These are phyloP conservation scores for Passiflora organensis DNA, from an alignment of 345 rosid species.

Conservation along the genomic window DNA sequence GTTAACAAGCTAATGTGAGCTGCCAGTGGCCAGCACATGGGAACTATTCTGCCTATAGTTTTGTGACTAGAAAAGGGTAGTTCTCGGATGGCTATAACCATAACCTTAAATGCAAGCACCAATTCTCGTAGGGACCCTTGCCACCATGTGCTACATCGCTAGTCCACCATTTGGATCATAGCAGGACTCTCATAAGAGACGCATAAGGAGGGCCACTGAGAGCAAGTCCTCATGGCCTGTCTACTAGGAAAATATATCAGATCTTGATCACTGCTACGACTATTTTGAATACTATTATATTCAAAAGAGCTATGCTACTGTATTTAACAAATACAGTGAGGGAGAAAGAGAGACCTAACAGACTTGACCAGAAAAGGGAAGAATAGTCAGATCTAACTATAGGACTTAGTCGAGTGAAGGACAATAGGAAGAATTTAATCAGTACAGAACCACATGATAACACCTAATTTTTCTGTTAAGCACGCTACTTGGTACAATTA, in stretches of 20 bases:
- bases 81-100: slow-evolving; percentile 76
- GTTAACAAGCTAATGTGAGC: slow-evolving; percentile 99
- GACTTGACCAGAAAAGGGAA: too few relatives aligned
- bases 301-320: slow-evolving; percentile 65
- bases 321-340: too few relatives aligned
- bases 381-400: too few relatives aligned
- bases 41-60: slow-evolving; percentile 78
- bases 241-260: slow-evolving; percentile 70
- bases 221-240: slow-evolving; percentile 88
- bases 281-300: slow-evolving; percentile 76
- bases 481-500: too few relatives aligned
- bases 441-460: too few relatives aligned
- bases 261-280: slow-evolving; percentile 53
- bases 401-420: too few relatives aligned
- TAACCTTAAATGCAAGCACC: slow-evolving; percentile 70
- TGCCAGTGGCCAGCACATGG: slow-evolving; percentile 94
- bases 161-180: slow-evolving; percentile 58
- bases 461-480: too few relatives aligned
- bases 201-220: slow-evolving; percentile 65
- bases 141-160: slow-evolving; percentile 81
- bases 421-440: too few relatives aligned
- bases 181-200: slow-evolving; percentile 67
- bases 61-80: slow-evolving; percentile 56
- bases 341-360: too few relatives aligned
- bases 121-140: slow-evolving; percentile 78